Percentiles rank a stretch among this genome's conserved stretches.
Conservation (phyloP, 2,329 filamentous ascomycete species). For the Thelonectria blattea region DNA sequence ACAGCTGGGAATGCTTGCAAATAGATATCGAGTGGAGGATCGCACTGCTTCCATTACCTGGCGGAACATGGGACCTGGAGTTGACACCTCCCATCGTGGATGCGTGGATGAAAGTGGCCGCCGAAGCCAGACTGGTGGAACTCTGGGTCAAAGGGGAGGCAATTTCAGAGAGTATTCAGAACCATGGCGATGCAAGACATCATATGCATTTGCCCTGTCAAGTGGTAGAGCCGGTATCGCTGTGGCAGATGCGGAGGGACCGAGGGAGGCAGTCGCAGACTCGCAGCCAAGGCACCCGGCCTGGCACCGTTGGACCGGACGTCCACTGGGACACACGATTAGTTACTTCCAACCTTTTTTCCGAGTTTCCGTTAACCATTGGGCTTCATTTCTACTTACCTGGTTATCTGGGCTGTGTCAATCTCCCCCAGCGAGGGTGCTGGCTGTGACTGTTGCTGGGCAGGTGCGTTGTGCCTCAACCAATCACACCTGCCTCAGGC, state of each 20-base stretch:
- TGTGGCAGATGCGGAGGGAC: slow-evolving; percentile 44
- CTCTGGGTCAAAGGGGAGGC: slow-evolving; percentile 36
- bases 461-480: background rate
- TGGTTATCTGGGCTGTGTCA: no score
- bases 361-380: no score
- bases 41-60: slow-evolving; percentile 38
- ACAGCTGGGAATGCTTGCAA: slow-evolving; percentile 39
- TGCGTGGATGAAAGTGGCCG: slow-evolving; percentile 19
- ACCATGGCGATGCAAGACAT: slow-evolving; percentile 42
- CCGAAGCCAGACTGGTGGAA: slow-evolving; percentile 10
- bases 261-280: slow-evolving; percentile 31
- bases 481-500: background rate
- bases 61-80: slow-evolving; percentile 42
- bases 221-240: slow-evolving; percentile 41
- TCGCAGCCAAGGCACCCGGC: no score
- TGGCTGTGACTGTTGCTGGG: background rate
- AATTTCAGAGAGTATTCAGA: slow-evolving; percentile 24
- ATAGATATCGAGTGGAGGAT: slow-evolving; percentile 38
- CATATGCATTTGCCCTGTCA: slow-evolving; percentile 39
- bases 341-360: no score
- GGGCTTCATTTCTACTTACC: no score
- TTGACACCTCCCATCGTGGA: slow-evolving; percentile 36
- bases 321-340: no score
- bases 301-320: no score
- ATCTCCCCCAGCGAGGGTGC: no score